Percentiles rank a stretch among this genome's conserved stretches.
Evolutionary conservation across 371 early-diverging fungal genomes (phyloP).

Genomic region (Haplosporangium sp.): DNA sequence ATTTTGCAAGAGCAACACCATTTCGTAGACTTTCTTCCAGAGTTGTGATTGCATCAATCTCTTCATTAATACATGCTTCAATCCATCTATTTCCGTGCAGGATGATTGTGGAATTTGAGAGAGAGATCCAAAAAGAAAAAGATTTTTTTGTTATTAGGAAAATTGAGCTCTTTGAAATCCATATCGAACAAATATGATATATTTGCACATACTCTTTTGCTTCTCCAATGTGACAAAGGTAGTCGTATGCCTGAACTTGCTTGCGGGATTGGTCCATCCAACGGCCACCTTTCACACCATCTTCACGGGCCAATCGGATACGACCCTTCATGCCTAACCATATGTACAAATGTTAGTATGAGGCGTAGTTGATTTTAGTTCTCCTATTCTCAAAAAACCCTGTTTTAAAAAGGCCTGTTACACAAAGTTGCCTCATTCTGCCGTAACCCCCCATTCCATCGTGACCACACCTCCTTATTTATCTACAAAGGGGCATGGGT

Average conservation of each 20-base stretch:
- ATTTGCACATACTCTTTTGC: conserved; percentile 91
- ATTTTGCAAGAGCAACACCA: conserved; percentile 94
- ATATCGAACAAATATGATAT: too few species aligned
- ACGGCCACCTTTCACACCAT: conserved; percentile 66
- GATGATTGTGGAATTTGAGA: neutral
- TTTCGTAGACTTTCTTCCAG: conserved; percentile 94
- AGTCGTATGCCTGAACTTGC: conserved; percentile 97
- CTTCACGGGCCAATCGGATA: conserved; percentile 70
- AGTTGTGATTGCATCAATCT: conserved; percentile 81
- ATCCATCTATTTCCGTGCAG: conserved; percentile 82
- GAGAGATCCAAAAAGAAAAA: neutral
- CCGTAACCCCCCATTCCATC: neutral
- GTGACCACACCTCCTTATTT: conserved; percentile 10
- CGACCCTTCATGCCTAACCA: conserved; percentile 65
- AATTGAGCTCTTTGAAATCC: neutral
- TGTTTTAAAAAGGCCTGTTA: conserved; percentile 6
- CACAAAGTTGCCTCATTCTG: neutral
- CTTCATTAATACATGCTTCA: conserved; percentile 88
- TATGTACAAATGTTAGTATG: neutral
- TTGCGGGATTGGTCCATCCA: conserved; percentile 98
- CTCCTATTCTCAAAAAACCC: conserved; percentile 4
- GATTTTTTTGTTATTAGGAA: neutral
- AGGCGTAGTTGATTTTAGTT: neutral
- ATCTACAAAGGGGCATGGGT: conserved; percentile 12
- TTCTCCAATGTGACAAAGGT: conserved; percentile 98